Percentiles rank a stretch among this genome's conserved stretches.
Evolutionary conservation across 23 red algal genomes (phyloP).

Genomic region (Cyanidioschyzon merolae): DNA sequence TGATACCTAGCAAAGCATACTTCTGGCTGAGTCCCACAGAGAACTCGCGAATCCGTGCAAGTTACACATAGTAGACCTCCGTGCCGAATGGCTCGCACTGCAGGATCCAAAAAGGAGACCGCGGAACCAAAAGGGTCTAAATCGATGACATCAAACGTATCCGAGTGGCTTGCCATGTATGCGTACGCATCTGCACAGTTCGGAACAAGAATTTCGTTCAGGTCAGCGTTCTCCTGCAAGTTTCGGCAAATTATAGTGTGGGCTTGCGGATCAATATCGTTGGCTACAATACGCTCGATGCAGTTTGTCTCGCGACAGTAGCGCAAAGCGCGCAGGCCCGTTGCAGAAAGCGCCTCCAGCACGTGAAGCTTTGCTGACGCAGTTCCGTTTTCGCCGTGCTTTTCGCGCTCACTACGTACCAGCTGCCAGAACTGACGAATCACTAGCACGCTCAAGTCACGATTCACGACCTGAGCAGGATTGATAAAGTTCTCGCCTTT

Average conservation of each 20-base stretch:
- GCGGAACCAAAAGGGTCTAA: slow-evolving; percentile 87
- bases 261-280: slow-evolving; percentile 67
- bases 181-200: slow-evolving; percentile 46
- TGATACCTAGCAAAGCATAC: slow-evolving; percentile 60
- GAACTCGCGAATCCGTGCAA: slow-evolving; percentile 75
- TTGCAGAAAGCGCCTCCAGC: slow-evolving; percentile 51
- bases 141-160: slow-evolving; percentile 64
- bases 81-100: slow-evolving; percentile 48
- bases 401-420: background rate
- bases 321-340: slow-evolving; percentile 76
- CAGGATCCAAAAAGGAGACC: slow-evolving; percentile 62
- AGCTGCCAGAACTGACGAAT: slow-evolving; percentile 31
- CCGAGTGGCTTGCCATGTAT: slow-evolving; percentile 41
- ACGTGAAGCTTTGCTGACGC: slow-evolving; percentile 26
- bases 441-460: slow-evolving; percentile 80
- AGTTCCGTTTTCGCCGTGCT: background rate
- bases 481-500: slow-evolving; percentile 89
- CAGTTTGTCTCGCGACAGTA: slow-evolving; percentile 63
- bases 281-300: slow-evolving; percentile 54
- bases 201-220: slow-evolving; percentile 21
- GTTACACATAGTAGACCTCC: slow-evolving; percentile 87
- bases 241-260: slow-evolving; percentile 45
- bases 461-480: slow-evolving; percentile 93
- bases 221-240: slow-evolving; percentile 46
- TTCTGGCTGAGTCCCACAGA: slow-evolving; percentile 70